Base-by-base conservation (phyloP, 768 basidiomycete genomes). In the Psilocybe cyanescens region DNA sequence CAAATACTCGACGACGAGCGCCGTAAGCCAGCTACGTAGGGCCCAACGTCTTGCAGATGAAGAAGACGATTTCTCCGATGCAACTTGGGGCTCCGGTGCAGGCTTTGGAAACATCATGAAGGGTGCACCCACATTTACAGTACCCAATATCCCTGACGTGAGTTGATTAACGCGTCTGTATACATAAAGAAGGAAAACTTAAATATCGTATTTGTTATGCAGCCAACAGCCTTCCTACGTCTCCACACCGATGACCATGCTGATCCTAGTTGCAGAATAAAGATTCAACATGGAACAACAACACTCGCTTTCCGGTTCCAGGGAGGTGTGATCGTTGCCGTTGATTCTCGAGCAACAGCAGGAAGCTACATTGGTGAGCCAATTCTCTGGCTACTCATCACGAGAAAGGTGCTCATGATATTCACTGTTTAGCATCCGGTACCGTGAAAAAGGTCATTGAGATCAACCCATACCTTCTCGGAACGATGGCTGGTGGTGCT, bases 371-470 rank as follows among this genome's bases (percentile, higher is more conserved):
- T 99, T 72, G 97, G 97, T 96, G 58, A 53, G 86, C 80, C 19
- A 8, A 3, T 1, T 24, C 31, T 16, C 29, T 19, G 12, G n/a
- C 37, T 31, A 17, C 52, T 45, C 35, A 28, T 29, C 49, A 30
- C 14, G 31, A 47, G 16, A 48, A 54, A 33, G 19, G 35, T 65
- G 9, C 63, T 70, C 24, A 52, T 29, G 11, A 8, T n/a, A 30
- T 19, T 41, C 6, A 31, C 33, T 16, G 12, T n/a, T 16, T 71
- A 98, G 97, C 97, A 0, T 94, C 90, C 17, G 96, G 97, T 57
- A 99, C 97, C 14, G 94, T 99, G 64, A 99, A 97, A 83, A 99
- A 98, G 82, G 96, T 99, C 65, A 99, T 99, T 68, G 97, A 99
- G 80, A 99, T 99, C 77, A 99, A 99, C 79, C 94, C 94, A 45